Conservation (phyloP, 371 early-diverging fungal species). For the Nematocida major region DNA sequence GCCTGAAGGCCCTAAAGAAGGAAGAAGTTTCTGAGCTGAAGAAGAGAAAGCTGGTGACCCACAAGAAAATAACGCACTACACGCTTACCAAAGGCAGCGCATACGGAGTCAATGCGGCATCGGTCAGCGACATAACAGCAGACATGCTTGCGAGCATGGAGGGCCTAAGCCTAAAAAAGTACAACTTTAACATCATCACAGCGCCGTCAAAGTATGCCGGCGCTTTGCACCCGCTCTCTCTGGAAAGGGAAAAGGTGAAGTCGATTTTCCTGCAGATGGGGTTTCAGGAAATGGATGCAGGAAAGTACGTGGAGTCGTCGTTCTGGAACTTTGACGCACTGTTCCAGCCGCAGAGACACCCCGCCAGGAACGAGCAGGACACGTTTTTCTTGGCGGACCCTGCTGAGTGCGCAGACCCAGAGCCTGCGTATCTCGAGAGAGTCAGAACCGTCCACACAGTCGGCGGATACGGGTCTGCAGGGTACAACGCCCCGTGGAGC, state of each 20-base stretch:
- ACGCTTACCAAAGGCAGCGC: constrained; percentile 75
- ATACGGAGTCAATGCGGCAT: constrained; percentile 79
- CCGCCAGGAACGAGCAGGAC: constrained; percentile 95
- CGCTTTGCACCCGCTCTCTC: constrained; percentile 92
- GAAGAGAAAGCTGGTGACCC: constrained; percentile 57
- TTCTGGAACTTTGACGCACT: constrained; percentile 99
- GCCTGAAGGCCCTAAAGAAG: not conserved
- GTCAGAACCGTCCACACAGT: constrained; percentile 82
- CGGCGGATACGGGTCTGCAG: constrained; percentile 91
- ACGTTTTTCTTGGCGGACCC: constrained; percentile 84
- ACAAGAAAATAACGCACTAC: constrained; percentile 66
- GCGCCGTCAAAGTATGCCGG: constrained; percentile 73
- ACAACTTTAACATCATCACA: constrained; percentile 88
- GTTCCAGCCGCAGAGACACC: constrained; percentile 98
- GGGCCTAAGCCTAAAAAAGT: constrained; percentile 87
- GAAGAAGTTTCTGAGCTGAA: constrained; percentile 52
- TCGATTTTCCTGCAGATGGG: constrained; percentile 96
- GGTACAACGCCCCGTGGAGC: constrained; percentile 84
- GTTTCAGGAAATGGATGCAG: constrained; percentile 97
- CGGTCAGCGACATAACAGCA: constrained; percentile 75
- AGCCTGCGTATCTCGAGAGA: constrained; percentile 75
- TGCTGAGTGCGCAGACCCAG: constrained; percentile 68
- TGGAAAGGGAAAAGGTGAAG: constrained; percentile 94
- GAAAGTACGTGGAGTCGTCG: constrained; percentile 89
- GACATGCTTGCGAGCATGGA: constrained; percentile 75